These are phyloP conservation scores for Amylocystis lapponica DNA, from an alignment of 768 basidiomycete genomes.

Conservation along the genomic window DNA sequence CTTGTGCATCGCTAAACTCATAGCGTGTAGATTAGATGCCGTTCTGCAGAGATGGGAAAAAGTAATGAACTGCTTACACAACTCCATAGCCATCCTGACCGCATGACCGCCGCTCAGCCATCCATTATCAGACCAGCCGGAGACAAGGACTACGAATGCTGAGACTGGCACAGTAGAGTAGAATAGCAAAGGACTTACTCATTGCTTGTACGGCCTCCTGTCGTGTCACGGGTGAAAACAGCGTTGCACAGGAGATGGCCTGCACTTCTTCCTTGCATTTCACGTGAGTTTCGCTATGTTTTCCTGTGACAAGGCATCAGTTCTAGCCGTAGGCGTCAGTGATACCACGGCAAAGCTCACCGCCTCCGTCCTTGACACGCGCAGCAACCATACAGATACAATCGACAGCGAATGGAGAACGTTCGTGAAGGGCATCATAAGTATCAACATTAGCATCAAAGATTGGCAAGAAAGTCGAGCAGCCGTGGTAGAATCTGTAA, in stretches of 20 bases:
- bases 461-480: conserved; percentile 85
- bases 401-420: conserved; percentile 91
- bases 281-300: conserved; percentile 66
- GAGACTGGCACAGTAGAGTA: background rate
- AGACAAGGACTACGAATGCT: conserved; percentile 63
- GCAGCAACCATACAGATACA: conserved; percentile 93
- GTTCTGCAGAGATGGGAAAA: conserved; percentile 3
- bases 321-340: too few relatives aligned
- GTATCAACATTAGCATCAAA: conserved; percentile 83
- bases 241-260: conserved; percentile 73
- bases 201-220: conserved; percentile 91
- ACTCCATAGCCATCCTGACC: conserved; percentile 94
- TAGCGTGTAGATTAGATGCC: background rate
- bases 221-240: conserved; percentile 82
- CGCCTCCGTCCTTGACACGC: conserved; percentile 85
- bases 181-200: conserved; percentile 51
- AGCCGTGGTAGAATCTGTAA: conserved; percentile 84
- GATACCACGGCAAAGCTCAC: conserved; percentile 33
- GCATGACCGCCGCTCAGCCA: conserved; percentile 95
- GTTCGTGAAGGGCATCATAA: conserved; percentile 77
- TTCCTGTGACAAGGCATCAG: conserved; percentile 47
- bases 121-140: conserved; percentile 94
- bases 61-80: conserved; percentile 47
- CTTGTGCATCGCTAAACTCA: conserved; percentile 77
- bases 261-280: conserved; percentile 83